Evolutionary conservation across 163 green algal species (phyloP), one percentile per base, ranked within the genome.

Genomic region (Prototheca wickerhamii): DNA sequence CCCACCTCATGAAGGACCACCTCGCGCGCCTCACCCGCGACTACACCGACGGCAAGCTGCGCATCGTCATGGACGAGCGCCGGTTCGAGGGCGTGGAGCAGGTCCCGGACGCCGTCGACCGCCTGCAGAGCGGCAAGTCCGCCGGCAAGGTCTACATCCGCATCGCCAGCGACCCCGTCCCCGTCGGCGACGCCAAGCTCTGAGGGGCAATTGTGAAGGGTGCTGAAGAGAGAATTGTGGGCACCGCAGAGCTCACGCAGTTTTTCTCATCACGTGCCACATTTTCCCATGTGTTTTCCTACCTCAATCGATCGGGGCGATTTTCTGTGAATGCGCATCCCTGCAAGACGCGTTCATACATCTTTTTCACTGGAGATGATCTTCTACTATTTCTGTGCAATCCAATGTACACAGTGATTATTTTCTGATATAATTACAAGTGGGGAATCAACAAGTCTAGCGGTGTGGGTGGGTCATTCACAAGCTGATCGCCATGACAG

Each of bases 21-120:
- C 75, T 96, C 23, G 18, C 60, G 3, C 62, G 71, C 37, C 80
- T 96, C 61, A 51, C 68, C 3, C 33, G 18, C 3, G 63, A 86
- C 31, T 64, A 79, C 64, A 23, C 56, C 25, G 51, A 53, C 8
- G 87, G 89, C 2, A 54, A 69, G 34, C 79, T 95, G 54, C 61
- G 74, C 4, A 80, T 91, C 31, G 60, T 71, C 26, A 53, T 89
- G 60, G 84, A 89, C 65, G 59, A 50, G 2, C 59, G 32, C 23
- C 12, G 33, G 17, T 73, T 71, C 55, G 23, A 65, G 58, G 62
- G 68, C 2, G 30, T 96, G 33, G 78, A 84, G 49, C 28, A 71
- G 33, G 88, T 92, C 23, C 40, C 77, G 5, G 81, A 85, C 35
- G 90, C 90, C 0, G 86, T 96, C 49, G 83, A 87, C 2, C 72